Evolutionary conservation across 148 eudicot species (phyloP).

Genomic region (Amaranthus palmeri): DNA sequence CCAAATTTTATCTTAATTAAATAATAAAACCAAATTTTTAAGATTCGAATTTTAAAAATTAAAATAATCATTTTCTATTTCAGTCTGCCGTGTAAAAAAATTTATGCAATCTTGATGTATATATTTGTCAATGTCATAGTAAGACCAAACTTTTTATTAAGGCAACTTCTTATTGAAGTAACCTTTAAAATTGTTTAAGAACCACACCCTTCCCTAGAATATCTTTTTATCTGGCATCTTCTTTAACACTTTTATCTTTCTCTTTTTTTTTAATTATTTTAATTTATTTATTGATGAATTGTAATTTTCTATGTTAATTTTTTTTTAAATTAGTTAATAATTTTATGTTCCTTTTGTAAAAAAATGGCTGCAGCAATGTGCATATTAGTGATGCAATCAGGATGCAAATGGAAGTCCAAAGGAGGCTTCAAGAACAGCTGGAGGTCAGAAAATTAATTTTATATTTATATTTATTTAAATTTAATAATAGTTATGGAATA

Average conservation of each 20-base stretch:
- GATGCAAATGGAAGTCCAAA: conserved; percentile 98
- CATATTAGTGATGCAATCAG: conserved; percentile 57
- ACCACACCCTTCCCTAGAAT: conserved; percentile 11
- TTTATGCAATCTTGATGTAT: too few relatives aligned
- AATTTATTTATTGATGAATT: not conserved
- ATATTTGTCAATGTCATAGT: too few relatives aligned
- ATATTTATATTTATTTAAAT: too few relatives aligned
- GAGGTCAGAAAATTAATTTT: conserved; percentile 44
- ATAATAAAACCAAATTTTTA: too few relatives aligned
- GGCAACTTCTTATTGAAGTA: too few relatives aligned
- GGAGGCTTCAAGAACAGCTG: conserved; percentile 90
- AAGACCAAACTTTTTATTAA: too few relatives aligned
- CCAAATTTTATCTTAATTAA: too few relatives aligned
- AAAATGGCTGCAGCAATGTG: conserved; percentile 30
- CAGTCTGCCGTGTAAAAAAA: too few relatives aligned
- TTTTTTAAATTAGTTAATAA: not conserved
- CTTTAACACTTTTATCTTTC: conserved; percentile 21
- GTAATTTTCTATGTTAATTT: not conserved
- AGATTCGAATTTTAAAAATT: too few relatives aligned
- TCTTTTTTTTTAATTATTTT: conserved; percentile 3
- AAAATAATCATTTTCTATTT: too few relatives aligned
- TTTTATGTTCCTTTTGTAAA: not conserved
- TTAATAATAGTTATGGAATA: too few relatives aligned
- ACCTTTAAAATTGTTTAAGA: too few relatives aligned
- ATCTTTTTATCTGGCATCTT: conserved; percentile 36